A percentile compares a stretch with the other conserved stretches of the same genome.
Evolutionary conservation across 1,284 basidiomycete species (phyloP).

Genomic region (Phylloporus gajari): DNA sequence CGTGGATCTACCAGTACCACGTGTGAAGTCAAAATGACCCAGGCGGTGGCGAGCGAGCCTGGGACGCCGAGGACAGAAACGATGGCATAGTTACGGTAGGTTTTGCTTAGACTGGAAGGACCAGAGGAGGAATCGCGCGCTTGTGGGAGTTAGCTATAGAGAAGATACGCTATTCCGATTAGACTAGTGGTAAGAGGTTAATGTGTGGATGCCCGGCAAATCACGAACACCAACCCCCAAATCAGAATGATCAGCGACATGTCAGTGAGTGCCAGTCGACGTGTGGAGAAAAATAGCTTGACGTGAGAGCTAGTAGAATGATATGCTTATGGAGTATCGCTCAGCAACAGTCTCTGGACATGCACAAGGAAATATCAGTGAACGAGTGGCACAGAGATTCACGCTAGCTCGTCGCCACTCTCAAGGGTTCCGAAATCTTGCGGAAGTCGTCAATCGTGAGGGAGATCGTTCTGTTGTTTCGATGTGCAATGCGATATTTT

Average conservation of each 20-base stretch:
- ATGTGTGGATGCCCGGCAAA: too few relatives aligned
- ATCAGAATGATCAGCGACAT: constrained; percentile 63
- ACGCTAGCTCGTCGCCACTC: constrained; percentile 33
- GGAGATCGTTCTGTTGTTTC: constrained; percentile 59
- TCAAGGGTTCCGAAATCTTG: constrained; percentile 42
- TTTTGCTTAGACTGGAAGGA: constrained; percentile 44
- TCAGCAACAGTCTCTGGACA: constrained; percentile 2
- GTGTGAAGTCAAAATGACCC: constrained; percentile 65
- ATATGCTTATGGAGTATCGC: background rate
- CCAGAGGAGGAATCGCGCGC: constrained; percentile 49
- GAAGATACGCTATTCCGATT: constrained; percentile 70
- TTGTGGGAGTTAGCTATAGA: constrained; percentile 65
- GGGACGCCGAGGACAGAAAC: constrained; percentile 63
- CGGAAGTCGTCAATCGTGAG: constrained; percentile 58
- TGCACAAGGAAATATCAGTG: constrained; percentile 54
- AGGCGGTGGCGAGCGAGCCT: constrained; percentile 66
- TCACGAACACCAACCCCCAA: constrained; percentile 55
- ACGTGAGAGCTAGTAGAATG: constrained; percentile 53
- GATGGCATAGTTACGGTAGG: constrained; percentile 63
- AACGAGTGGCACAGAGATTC: constrained; percentile 52
- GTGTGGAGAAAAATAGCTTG: constrained; percentile 62
- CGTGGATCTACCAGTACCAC: constrained; percentile 50
- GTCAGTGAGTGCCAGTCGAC: constrained; percentile 57
- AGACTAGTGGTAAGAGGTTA: constrained; percentile 41
- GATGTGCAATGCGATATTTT: constrained; percentile 55